phyloP scores from a whole-genome alignment of 257 asterid species.

The Catharanthus roseus region DNA sequence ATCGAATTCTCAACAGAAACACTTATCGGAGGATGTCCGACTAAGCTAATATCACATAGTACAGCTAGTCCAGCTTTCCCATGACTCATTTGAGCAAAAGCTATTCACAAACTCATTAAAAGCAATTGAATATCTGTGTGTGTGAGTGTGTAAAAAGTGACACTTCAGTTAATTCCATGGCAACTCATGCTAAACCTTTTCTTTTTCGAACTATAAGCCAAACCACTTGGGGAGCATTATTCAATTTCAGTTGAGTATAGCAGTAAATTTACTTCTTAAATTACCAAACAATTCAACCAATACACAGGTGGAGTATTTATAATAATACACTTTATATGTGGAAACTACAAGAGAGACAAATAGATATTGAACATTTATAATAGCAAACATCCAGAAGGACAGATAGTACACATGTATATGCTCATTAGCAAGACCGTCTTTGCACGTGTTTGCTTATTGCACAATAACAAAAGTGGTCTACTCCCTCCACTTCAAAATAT shows the following conservation, averaged over 20 bases:
- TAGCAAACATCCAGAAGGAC: not conserved
- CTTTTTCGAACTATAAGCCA: not conserved
- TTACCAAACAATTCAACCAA: not conserved
- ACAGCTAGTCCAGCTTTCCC: not conserved
- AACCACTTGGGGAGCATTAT: not conserved
- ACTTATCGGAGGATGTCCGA: no score
- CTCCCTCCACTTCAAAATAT: no score
- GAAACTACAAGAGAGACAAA: not conserved
- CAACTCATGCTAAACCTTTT: not conserved
- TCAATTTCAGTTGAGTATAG: not conserved
- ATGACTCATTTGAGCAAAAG: no score
- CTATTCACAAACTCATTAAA: not conserved
- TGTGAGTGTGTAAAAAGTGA: no score
- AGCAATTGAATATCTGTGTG: not conserved
- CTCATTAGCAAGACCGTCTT: not conserved
- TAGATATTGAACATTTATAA: not conserved
- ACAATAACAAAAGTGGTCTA: not conserved
- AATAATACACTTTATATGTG: not conserved
- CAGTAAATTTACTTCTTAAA: not conserved
- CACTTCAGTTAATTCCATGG: no score
- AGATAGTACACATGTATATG: not conserved
- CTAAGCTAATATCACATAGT: no score
- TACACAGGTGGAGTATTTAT: not conserved
- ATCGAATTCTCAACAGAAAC: no score
- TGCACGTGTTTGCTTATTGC: not conserved